A percentile compares a stretch with the other conserved stretches of the same genome.
Evolutionary conservation across 2,329 filamentous ascomycete genomes (phyloP).

Genomic region (Drechslerella stenobrocha): DNA sequence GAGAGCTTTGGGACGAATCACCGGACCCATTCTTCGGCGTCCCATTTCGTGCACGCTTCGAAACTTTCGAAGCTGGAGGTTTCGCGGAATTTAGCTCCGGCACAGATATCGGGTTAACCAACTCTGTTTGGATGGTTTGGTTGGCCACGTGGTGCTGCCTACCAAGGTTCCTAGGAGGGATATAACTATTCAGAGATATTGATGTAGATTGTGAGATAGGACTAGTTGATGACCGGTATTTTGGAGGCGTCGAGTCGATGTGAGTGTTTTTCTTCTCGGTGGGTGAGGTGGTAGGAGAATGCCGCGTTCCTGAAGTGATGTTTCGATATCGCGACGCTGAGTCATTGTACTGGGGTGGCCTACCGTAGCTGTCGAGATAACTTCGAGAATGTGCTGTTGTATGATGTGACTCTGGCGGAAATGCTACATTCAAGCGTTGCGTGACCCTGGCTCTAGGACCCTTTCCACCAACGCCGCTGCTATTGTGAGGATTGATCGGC

Average conservation of each 20-base stretch:
- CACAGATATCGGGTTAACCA: constrained; percentile 20
- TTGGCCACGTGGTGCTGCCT: constrained; percentile 32
- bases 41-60: constrained; percentile 35
- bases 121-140: constrained; percentile 38
- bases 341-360: constrained; percentile 24
- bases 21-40: constrained; percentile 41
- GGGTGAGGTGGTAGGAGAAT: constrained; percentile 30
- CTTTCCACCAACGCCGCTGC: constrained; percentile 5
- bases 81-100: constrained; percentile 33
- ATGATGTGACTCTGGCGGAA: constrained; percentile 9
- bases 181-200: constrained; percentile 21
- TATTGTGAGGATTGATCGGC: constrained; percentile 11
- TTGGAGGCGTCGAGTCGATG: constrained; percentile 36
- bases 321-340: constrained; percentile 26
- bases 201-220: constrained; percentile 22
- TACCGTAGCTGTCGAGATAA: constrained; percentile 28
- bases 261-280: constrained; percentile 27
- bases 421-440: constrained; percentile 18
- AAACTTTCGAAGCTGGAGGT: constrained; percentile 34
- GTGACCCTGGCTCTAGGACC: constrained; percentile 13
- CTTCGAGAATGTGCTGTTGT: constrained; percentile 13
- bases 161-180: constrained; percentile 32
- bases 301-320: constrained; percentile 20
- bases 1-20: constrained; percentile 37
- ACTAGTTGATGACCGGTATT: constrained; percentile 22